These are phyloP conservation scores for Penicillium verrucosum DNA, from an alignment of 2,329 filamentous ascomycete species.

Conservation along the genomic window DNA sequence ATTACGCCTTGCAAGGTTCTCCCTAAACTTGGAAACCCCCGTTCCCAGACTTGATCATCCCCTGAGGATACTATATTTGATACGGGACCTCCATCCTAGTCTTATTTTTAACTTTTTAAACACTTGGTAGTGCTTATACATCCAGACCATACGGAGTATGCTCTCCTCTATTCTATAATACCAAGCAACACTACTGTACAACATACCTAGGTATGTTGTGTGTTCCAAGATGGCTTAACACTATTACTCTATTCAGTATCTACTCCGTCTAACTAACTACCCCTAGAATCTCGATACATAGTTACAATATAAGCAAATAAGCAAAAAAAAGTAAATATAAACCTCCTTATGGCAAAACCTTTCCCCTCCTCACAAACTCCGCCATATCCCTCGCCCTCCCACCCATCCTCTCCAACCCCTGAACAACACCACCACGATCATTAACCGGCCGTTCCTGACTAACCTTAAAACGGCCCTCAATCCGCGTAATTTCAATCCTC, in stretches of 20 bases:
- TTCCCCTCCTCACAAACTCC: slow-evolving; percentile 14
- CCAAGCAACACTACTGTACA: too few species aligned
- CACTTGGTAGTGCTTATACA: neutral
- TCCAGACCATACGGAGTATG: too few species aligned
- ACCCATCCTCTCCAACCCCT: slow-evolving; percentile 13
- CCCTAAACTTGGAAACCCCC: neutral
- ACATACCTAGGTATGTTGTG: too few species aligned
- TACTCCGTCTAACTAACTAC: neutral
- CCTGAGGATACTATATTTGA: slow-evolving; percentile 10
- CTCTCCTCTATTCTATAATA: too few species aligned
- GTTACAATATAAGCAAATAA: too few species aligned
- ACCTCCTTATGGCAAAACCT: neutral
- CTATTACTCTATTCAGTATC: neutral
- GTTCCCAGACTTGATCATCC: slow-evolving; percentile 3
- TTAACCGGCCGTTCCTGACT: slow-evolving; percentile 17
- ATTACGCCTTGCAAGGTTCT: neutral
- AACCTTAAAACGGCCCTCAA: slow-evolving; percentile 22
- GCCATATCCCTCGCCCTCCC: slow-evolving; percentile 17
- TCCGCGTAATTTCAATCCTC: slow-evolving; percentile 16
- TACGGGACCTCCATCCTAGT: slow-evolving; percentile 5
- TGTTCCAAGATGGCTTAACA: neutral
- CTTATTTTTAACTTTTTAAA: neutral
- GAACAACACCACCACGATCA: slow-evolving; percentile 20
- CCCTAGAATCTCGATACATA: neutral
- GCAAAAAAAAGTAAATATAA: neutral